These are phyloP conservation scores for Alternaria infectoria DNA, from an alignment of 2,329 filamentous ascomycete genomes.

Conservation along the genomic window DNA sequence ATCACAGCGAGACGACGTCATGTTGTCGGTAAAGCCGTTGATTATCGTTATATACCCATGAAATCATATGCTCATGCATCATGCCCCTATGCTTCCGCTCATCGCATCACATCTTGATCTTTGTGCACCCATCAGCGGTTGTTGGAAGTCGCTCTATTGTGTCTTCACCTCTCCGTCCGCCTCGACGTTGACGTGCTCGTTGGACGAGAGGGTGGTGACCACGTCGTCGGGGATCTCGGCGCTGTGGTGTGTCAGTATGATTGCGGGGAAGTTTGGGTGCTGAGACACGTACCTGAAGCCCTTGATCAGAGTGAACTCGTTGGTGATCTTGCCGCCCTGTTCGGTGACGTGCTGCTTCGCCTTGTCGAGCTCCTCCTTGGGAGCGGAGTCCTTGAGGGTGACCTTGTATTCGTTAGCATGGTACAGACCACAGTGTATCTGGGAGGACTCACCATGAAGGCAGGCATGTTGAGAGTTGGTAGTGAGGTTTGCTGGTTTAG, in stretches of 20 bases:
- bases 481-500: neutral
- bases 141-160: slow-evolving; percentile 61
- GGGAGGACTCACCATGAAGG: slow-evolving; percentile 20
- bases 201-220: slow-evolving; percentile 68
- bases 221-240: slow-evolving; percentile 74
- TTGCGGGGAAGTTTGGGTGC: slow-evolving; percentile 2
- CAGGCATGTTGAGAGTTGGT: slow-evolving; percentile 16
- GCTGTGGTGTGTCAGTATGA: slow-evolving; percentile 54
- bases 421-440: neutral
- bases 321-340: slow-evolving; percentile 82
- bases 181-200: slow-evolving; percentile 82
- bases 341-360: slow-evolving; percentile 77
- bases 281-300: slow-evolving; percentile 78
- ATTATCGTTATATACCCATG: slow-evolving; percentile 9
- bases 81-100: neutral
- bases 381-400: slow-evolving; percentile 75
- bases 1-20: neutral
- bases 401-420: slow-evolving; percentile 62
- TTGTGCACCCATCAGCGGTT: slow-evolving; percentile 5
- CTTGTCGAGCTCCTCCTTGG: slow-evolving; percentile 71
- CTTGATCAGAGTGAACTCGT: slow-evolving; percentile 88
- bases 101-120: slow-evolving; percentile 8
- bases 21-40: neutral
- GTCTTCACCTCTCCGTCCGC: slow-evolving; percentile 72
- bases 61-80: slow-evolving; percentile 2